These are phyloP conservation scores for Alternaria metachromatica DNA, from an alignment of 2,329 filamentous ascomycete species.

Conservation along the genomic window DNA sequence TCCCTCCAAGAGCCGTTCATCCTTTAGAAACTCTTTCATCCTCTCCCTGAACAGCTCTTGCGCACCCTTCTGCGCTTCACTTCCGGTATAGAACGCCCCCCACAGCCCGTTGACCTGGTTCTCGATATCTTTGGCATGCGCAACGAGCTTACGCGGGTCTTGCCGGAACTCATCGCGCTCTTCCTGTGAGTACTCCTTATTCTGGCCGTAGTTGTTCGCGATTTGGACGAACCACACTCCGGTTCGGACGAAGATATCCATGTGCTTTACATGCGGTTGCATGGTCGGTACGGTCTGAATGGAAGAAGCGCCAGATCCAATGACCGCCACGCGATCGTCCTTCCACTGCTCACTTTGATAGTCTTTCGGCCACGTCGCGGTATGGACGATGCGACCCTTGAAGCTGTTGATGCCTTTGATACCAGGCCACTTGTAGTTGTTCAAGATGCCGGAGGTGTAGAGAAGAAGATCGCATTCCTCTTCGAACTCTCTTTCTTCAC, in stretches of 20 bases:
- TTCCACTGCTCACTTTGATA: conserved; percentile 54
- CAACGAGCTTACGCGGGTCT: conserved; percentile 51
- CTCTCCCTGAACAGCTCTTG: conserved; percentile 50
- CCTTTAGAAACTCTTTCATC: conserved; percentile 61
- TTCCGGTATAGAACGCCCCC: conserved; percentile 54
- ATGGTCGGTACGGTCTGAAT: conserved; percentile 57
- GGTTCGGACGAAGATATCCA: conserved; percentile 57
- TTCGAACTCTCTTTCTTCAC: conserved; percentile 48
- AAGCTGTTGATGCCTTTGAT: conserved; percentile 55
- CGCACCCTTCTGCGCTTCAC: conserved; percentile 49
- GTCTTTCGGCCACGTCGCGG: conserved; percentile 55
- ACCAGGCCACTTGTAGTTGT: conserved; percentile 47
- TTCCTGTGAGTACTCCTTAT: conserved; percentile 54
- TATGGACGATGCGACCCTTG: conserved; percentile 54
- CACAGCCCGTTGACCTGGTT: conserved; percentile 57
- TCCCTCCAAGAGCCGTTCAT: conserved; percentile 57
- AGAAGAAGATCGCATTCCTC: conserved; percentile 55
- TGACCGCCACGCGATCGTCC: conserved; percentile 52
- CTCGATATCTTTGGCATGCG: conserved; percentile 56
- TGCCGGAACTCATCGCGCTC: conserved; percentile 53
- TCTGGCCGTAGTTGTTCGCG: conserved; percentile 55
- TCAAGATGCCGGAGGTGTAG: conserved; percentile 54
- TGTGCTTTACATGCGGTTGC: conserved; percentile 55
- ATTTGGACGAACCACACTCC: conserved; percentile 56
- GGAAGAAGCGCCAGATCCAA: conserved; percentile 54